Conservation (phyloP, 805 yeast genomes). For the Blastobotrys americana region DNA sequence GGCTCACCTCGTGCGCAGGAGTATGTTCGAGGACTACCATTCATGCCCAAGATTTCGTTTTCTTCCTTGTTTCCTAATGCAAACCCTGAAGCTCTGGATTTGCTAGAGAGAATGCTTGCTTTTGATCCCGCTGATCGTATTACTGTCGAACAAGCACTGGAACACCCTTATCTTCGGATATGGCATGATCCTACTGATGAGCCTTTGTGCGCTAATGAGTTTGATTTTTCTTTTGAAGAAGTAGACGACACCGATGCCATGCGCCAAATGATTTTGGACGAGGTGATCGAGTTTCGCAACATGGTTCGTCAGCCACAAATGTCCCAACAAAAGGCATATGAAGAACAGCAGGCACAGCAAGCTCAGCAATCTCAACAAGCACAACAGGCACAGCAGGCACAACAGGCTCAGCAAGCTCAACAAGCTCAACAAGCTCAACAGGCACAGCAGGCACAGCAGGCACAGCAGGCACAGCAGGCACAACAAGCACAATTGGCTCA, state of each 20-base stretch:
- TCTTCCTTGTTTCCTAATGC: constrained; percentile 42
- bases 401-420: constrained; percentile 23
- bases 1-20: constrained; percentile 81
- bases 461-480: constrained; percentile 22
- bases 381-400: constrained; percentile 5
- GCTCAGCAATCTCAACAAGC: constrained; percentile 26
- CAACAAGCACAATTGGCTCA: constrained; percentile 13
- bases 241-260: constrained; percentile 71
- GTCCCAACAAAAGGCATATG: constrained; percentile 20
- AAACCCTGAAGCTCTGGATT: constrained; percentile 61
- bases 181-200: constrained; percentile 95
- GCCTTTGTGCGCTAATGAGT: constrained; percentile 62
- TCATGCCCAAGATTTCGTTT: constrained; percentile 54
- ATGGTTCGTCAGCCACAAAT: constrained; percentile 68
- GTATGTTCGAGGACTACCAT: constrained; percentile 74
- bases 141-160: constrained; percentile 74
- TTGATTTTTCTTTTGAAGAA: constrained; percentile 82
- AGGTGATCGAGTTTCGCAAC: constrained; percentile 69
- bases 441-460: constrained; percentile 30
- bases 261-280: constrained; percentile 71
- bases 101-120: constrained; percentile 60
- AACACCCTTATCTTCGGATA: constrained; percentile 77
- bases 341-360: constrained; percentile 25
- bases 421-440: constrained; percentile 27
- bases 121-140: constrained; percentile 81